A percentile compares a stretch with the other conserved stretches of the same genome.
These are phyloP conservation scores for Pilasporangium apinafurcum DNA, from an alignment of 352 stramenopile genomes.

Conservation along the genomic window DNA sequence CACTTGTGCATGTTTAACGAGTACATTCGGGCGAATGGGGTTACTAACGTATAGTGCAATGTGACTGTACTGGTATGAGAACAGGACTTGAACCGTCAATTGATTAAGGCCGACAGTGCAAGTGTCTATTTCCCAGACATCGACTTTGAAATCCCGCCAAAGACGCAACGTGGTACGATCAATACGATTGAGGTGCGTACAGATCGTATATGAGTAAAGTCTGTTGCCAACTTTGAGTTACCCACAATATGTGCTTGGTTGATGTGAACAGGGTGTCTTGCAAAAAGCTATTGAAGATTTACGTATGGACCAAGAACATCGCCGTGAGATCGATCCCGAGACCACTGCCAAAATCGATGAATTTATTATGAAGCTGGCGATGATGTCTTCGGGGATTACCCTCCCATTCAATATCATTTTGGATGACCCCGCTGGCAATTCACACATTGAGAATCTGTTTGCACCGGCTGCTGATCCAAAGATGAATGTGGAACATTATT, in stretches of 20 bases:
- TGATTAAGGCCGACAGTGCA: slow-evolving; percentile 89
- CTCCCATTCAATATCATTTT: slow-evolving; percentile 83
- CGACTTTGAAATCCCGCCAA: slow-evolving; percentile 89
- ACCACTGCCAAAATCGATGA: slow-evolving; percentile 71
- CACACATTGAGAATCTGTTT: slow-evolving; percentile 87
- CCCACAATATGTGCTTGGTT: not conserved
- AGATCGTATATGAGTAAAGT: not conserved
- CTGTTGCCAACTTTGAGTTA: slow-evolving; percentile 26
- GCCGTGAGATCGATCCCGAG: slow-evolving; percentile 72
- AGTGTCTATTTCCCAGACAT: slow-evolving; percentile 66
- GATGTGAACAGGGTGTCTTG: slow-evolving; percentile 19
- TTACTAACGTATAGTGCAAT: not conserved
- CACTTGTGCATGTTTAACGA: not conserved
- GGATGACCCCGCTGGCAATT: slow-evolving; percentile 87
- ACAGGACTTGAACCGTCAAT: slow-evolving; percentile 80
- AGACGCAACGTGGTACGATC: slow-evolving; percentile 80
- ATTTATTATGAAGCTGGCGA: slow-evolving; percentile 69
- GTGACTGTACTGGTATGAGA: slow-evolving; percentile 1
- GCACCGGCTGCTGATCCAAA: slow-evolving; percentile 76
- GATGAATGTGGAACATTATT: slow-evolving; percentile 65
- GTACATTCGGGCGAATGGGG: not conserved
- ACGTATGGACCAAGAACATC: slow-evolving; percentile 70
- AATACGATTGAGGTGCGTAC: slow-evolving; percentile 79
- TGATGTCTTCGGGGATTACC: slow-evolving; percentile 51
- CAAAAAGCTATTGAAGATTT: slow-evolving; percentile 71